A percentile compares a stretch with the other conserved stretches of the same genome.
phyloP scores from a whole-genome alignment of 306 rosid species.

The Casuarina glauca region DNA sequence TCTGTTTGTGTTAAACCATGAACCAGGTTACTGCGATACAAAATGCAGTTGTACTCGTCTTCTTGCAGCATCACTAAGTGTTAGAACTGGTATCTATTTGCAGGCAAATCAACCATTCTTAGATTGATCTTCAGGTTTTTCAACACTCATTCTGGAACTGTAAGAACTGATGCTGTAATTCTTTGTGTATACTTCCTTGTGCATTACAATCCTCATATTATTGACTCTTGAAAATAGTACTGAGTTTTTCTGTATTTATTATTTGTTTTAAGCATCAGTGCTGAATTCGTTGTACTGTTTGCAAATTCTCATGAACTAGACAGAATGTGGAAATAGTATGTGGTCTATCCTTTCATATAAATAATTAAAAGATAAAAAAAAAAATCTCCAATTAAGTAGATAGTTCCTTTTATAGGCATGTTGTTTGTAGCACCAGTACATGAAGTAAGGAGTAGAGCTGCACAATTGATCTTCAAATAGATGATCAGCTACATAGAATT shows the following conservation, averaged over 20 bases:
- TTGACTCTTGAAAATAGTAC: neutral
- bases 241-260: slow-evolving; percentile 4
- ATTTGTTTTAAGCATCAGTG: neutral
- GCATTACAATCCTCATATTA: slow-evolving; percentile 6
- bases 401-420: slow-evolving; percentile 1
- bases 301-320: slow-evolving; percentile 7
- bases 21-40: neutral
- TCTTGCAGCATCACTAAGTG: slow-evolving; percentile 27
- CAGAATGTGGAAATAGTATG: slow-evolving; percentile 14
- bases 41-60: slow-evolving; percentile 3
- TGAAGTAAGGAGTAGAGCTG: slow-evolving; percentile 18
- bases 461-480: slow-evolving; percentile 6
- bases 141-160: slow-evolving; percentile 84
- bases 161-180: slow-evolving; percentile 54
- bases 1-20: neutral
- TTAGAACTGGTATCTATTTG: slow-evolving; percentile 39
- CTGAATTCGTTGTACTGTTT: slow-evolving; percentile 7
- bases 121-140: slow-evolving; percentile 94
- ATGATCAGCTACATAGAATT: slow-evolving; percentile 4
- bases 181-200: slow-evolving; percentile 16
- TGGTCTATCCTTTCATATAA: slow-evolving; percentile 8
- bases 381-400: slow-evolving; percentile 8
- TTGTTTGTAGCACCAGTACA: slow-evolving; percentile 4
- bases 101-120: slow-evolving; percentile 97
- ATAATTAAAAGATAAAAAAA: slow-evolving; percentile 1